These are phyloP conservation scores for Aspergillus versicolor DNA, from an alignment of 2,329 filamentous ascomycete genomes.

Conservation along the genomic window DNA sequence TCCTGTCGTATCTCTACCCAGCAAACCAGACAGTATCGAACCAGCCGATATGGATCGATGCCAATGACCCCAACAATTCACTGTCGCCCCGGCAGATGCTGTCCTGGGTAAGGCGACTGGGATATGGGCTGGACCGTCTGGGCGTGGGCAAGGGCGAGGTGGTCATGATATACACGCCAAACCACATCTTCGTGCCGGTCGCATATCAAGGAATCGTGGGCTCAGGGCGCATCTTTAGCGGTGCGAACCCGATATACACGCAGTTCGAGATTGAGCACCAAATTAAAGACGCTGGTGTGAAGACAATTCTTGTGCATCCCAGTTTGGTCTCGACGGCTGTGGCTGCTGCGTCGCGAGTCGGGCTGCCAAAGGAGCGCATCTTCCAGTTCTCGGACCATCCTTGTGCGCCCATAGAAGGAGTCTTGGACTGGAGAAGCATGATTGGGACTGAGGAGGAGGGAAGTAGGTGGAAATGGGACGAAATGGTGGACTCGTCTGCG, in stretches of 20 bases:
- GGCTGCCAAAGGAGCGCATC: constrained; percentile 4
- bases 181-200: constrained; percentile 13
- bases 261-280: constrained; percentile 12
- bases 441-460: constrained; percentile 8
- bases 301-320: constrained; percentile 9
- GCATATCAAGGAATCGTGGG: constrained; percentile 14
- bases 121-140: constrained; percentile 9
- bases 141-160: constrained; percentile 1
- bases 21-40: constrained; percentile 6
- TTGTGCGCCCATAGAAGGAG: neutral
- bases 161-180: constrained; percentile 12
- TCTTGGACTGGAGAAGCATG: constrained; percentile 7
- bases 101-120: constrained; percentile 10
- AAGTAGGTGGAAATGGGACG: constrained; percentile 7
- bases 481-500: neutral
- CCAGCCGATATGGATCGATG: constrained; percentile 15
- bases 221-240: constrained; percentile 12
- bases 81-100: constrained; percentile 13
- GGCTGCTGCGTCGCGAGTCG: neutral
- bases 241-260: constrained; percentile 10
- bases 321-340: constrained; percentile 4
- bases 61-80: constrained; percentile 2
- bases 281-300: constrained; percentile 1
- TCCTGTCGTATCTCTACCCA: constrained; percentile 14
- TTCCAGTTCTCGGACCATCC: constrained; percentile 8